A percentile compares a stretch with the other conserved stretches of the same genome.
These are phyloP conservation scores for Cordyceps javanica DNA, from an alignment of 2,329 filamentous ascomycete species.

Conservation along the genomic window DNA sequence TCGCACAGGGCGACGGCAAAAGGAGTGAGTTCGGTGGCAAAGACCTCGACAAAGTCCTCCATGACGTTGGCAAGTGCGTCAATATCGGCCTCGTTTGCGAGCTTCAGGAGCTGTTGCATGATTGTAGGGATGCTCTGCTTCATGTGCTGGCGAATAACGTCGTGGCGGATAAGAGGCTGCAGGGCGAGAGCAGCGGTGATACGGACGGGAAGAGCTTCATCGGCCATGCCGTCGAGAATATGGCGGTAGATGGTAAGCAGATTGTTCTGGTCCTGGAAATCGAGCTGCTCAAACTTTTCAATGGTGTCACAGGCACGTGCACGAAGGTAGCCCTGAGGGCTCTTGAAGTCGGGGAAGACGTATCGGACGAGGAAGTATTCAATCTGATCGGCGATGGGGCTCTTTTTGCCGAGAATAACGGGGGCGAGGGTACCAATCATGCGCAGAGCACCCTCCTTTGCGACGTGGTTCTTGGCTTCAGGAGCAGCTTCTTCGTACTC, in stretches of 20 bases:
- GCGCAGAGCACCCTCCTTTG: constrained; percentile 91
- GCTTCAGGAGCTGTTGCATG: constrained; percentile 96
- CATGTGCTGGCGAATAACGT: constrained; percentile 91
- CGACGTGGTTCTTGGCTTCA: constrained; percentile 85
- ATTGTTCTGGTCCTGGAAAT: constrained; percentile 96
- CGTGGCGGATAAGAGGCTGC: constrained; percentile 92
- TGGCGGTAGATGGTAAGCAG: constrained; percentile 94
- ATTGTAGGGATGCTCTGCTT: constrained; percentile 97
- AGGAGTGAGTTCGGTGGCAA: constrained; percentile 91
- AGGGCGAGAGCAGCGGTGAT: constrained; percentile 91
- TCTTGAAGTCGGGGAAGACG: constrained; percentile 96
- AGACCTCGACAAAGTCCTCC: constrained; percentile 99
- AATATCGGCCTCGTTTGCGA: constrained; percentile 96
- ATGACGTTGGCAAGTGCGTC: constrained; percentile 97
- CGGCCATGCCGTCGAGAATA: constrained; percentile 94
- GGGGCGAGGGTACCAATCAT: constrained; percentile 96
- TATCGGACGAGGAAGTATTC: constrained; percentile 98
- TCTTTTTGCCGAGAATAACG: constrained; percentile 96
- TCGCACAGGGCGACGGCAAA: constrained; percentile 95
- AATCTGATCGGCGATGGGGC: constrained; percentile 92
- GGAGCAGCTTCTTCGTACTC: constrained; percentile 81
- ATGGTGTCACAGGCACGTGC: constrained; percentile 94
- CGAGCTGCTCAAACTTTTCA: constrained; percentile 94
- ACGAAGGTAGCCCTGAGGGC: constrained; percentile 82
- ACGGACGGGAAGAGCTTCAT: constrained; percentile 84